These are phyloP conservation scores for Podila epicladia DNA, from an alignment of 192 early-diverging fungal species.

Conservation along the genomic window DNA sequence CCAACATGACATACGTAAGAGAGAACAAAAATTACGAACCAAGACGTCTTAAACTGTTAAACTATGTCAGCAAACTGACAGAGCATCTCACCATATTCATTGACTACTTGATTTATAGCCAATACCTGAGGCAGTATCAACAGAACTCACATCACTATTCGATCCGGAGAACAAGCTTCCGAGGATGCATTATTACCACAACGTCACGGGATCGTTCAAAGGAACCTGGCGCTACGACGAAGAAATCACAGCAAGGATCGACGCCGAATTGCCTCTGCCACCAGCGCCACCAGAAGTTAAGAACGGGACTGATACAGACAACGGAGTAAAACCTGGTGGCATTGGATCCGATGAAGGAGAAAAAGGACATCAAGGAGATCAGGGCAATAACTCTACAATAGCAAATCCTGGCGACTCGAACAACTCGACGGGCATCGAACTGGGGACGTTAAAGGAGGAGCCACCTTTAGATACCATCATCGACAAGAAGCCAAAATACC, in stretches of 20 bases:
- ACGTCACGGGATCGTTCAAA: constrained; percentile 62
- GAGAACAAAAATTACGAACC: neutral
- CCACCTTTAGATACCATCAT: constrained; percentile 14
- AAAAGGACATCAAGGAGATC: neutral
- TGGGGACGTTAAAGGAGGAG: constrained; percentile 1
- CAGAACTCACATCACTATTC: constrained; percentile 33
- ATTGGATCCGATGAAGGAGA: neutral
- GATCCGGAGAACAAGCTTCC: constrained; percentile 9
- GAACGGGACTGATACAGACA: constrained; percentile 25
- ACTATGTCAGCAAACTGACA: neutral
- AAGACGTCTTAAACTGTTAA: neutral
- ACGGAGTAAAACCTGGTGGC: neutral
- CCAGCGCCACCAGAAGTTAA: constrained; percentile 1
- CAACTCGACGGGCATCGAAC: neutral
- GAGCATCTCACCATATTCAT: neutral
- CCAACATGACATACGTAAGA: constrained; percentile 57
- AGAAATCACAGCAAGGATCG: constrained; percentile 3
- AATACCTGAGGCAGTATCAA: constrained; percentile 20
- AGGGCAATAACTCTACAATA: neutral
- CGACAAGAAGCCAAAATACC: constrained; percentile 22
- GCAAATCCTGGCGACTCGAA: neutral
- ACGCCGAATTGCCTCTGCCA: constrained; percentile 23
- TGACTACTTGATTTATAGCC: constrained; percentile 30
- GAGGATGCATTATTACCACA: constrained; percentile 58
- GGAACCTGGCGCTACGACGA: constrained; percentile 42